A percentile compares a stretch with the other conserved stretches of the same genome.
Conservation (phyloP, 140 eudicot species). For the Flaveria floridana region DNA sequence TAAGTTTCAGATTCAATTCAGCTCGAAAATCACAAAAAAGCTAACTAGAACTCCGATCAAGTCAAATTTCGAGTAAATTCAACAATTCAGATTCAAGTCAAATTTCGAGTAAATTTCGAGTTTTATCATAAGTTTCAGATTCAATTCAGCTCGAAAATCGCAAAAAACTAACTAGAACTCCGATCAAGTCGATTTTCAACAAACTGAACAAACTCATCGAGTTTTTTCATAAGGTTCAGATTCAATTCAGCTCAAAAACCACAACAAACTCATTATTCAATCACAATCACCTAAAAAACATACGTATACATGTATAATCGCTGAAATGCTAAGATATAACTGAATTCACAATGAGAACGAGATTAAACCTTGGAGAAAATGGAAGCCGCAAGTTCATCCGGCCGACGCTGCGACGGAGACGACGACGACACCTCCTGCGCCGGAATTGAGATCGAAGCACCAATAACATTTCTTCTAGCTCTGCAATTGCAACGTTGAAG, state of each 20-base stretch:
- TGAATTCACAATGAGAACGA: not conserved
- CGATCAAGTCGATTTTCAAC: not conserved
- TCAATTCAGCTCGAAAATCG: not conserved
- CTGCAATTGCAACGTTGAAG: conserved; percentile 23
- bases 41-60: not conserved
- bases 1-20: not conserved
- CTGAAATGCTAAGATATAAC: not conserved
- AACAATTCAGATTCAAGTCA: too few species aligned
- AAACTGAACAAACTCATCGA: not conserved
- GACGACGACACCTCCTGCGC: conserved; percentile 34
- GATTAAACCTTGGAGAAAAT: conserved; percentile 53
- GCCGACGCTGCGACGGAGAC: conserved; percentile 33
- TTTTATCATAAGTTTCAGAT: not conserved
- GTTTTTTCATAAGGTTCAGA: not conserved
- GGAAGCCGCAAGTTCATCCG: conserved; percentile 49
- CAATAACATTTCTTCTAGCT: conserved; percentile 16
- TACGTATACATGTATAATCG: not conserved
- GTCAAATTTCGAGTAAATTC: not conserved
- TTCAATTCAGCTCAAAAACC: not conserved
- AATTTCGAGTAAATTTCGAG: not conserved
- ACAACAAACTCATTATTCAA: not conserved
- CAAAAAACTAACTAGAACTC: not conserved
- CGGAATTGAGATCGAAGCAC: conserved; percentile 45
- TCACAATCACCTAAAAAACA: conserved; percentile 5
- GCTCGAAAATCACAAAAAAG: conserved; percentile 1